phyloP scores from a whole-genome alignment of 2,329 filamentous ascomycete genomes.

The Trichophyton benhamiae region DNA sequence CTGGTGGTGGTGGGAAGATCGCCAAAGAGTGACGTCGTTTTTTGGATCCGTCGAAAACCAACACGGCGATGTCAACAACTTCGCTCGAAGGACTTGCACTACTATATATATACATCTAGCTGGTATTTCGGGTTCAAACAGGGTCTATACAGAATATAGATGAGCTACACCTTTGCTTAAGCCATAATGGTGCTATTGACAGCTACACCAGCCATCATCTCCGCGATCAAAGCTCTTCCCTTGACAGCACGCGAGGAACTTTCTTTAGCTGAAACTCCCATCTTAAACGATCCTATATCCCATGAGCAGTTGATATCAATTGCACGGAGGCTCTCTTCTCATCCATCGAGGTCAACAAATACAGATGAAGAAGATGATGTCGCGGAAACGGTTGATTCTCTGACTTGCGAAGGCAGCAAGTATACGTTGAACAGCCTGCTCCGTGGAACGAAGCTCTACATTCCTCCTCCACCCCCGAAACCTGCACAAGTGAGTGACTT shows the following conservation, averaged over 20 bases:
- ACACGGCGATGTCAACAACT: background rate
- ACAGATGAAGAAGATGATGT: constrained; percentile 17
- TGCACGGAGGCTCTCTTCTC: constrained; percentile 19
- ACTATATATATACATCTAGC: background rate
- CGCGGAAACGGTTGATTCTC: constrained; percentile 2
- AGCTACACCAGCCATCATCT: constrained; percentile 29
- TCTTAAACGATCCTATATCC: constrained; percentile 27
- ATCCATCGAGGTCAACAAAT: background rate
- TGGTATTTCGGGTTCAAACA: background rate
- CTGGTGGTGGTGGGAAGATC: constrained; percentile 2
- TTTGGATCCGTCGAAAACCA: background rate
- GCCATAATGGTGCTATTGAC: constrained; percentile 32
- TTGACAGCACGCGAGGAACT: constrained; percentile 22
- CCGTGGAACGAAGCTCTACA: constrained; percentile 57
- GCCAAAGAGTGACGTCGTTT: constrained; percentile 4
- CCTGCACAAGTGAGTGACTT: constrained; percentile 52
- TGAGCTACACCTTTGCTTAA: background rate
- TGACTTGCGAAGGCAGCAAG: constrained; percentile 8
- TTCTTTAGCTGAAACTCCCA: constrained; percentile 22
- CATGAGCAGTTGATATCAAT: constrained; percentile 32
- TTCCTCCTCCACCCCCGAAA: constrained; percentile 68
- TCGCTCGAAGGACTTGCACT: background rate
- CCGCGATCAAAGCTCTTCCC: constrained; percentile 28
- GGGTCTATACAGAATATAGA: background rate
- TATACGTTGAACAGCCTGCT: constrained; percentile 58